These are phyloP conservation scores for Hymenoscyphus repandus DNA, from an alignment of 2,329 filamentous ascomycete species.

Conservation along the genomic window DNA sequence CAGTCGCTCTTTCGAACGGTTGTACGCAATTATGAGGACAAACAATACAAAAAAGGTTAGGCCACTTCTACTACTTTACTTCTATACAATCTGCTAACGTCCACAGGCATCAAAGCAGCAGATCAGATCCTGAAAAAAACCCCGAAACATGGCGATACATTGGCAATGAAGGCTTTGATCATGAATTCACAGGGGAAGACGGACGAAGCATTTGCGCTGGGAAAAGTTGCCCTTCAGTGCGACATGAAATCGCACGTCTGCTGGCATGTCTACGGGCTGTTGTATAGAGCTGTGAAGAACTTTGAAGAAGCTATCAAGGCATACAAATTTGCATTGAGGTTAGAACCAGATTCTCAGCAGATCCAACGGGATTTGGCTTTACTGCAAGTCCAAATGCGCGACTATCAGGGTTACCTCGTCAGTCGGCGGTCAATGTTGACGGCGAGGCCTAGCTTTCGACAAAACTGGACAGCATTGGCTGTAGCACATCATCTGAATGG, in stretches of 20 bases:
- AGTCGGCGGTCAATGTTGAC: slow-evolving; percentile 86
- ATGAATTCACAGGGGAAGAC: slow-evolving; percentile 88
- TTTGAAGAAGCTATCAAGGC: slow-evolving; percentile 99
- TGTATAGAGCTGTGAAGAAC: slow-evolving; percentile 93
- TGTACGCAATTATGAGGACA: slow-evolving; percentile 94
- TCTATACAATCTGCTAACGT: slow-evolving; percentile 10
- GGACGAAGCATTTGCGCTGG: slow-evolving; percentile 89
- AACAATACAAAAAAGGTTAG: slow-evolving; percentile 87
- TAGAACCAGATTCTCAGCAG: slow-evolving; percentile 91
- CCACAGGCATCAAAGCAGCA: slow-evolving; percentile 76
- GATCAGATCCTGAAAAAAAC: slow-evolving; percentile 95
- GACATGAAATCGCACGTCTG: slow-evolving; percentile 99
- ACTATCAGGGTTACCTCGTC: slow-evolving; percentile 89
- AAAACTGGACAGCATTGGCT: slow-evolving; percentile 97
- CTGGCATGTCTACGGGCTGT: slow-evolving; percentile 96
- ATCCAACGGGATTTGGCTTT: slow-evolving; percentile 92
- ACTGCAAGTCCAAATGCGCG: slow-evolving; percentile 92
- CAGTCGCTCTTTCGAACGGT: slow-evolving; percentile 89
- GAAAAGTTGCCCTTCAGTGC: slow-evolving; percentile 85
- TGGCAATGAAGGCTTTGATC: slow-evolving; percentile 98
- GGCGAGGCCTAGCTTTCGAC: slow-evolving; percentile 71
- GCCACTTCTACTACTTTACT: slow-evolving; percentile 8
- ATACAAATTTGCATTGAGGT: slow-evolving; percentile 88
- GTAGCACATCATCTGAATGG: slow-evolving; percentile 90
- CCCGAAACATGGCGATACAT: slow-evolving; percentile 94